Evolutionary conservation across 305 asterid species (phyloP).

Genomic region (Lippia alba): DNA sequence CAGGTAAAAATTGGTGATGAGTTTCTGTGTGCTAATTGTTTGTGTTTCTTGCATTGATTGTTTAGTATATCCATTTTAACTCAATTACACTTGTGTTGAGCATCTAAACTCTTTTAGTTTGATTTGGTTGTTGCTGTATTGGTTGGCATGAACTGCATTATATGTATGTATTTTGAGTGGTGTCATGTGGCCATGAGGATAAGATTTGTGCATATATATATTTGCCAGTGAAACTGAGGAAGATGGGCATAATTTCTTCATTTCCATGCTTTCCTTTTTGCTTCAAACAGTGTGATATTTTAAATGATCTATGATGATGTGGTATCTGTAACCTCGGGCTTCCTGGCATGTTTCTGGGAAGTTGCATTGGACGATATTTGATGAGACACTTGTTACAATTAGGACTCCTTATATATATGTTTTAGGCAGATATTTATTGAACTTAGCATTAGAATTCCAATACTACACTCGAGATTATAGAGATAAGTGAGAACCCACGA

Average conservation of each 20-base stretch:
- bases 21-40: conserved; percentile 17
- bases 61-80: conserved; percentile 4
- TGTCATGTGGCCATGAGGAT: conserved; percentile 2
- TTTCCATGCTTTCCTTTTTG: conserved; percentile 9
- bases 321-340: not conserved
- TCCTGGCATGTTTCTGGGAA: not conserved
- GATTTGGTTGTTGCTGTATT: conserved; percentile 25
- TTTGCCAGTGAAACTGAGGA: no score
- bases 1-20: conserved; percentile 54
- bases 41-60: conserved; percentile 7
- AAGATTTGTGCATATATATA: not conserved
- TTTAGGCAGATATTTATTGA: not conserved
- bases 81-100: conserved; percentile 4
- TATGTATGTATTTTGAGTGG: conserved; percentile 12
- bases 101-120: not conserved
- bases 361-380: not conserved
- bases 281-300: no score
- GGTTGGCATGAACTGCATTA: conserved; percentile 1
- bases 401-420: not conserved
- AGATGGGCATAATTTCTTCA: no score
- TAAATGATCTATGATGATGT: conserved; percentile 10
- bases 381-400: not conserved
- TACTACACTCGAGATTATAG: not conserved
- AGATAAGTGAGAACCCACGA: not conserved
- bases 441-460: conserved; percentile 10